Conservation (phyloP, 1,284 basidiomycete genomes). For the Boletus sp. region DNA sequence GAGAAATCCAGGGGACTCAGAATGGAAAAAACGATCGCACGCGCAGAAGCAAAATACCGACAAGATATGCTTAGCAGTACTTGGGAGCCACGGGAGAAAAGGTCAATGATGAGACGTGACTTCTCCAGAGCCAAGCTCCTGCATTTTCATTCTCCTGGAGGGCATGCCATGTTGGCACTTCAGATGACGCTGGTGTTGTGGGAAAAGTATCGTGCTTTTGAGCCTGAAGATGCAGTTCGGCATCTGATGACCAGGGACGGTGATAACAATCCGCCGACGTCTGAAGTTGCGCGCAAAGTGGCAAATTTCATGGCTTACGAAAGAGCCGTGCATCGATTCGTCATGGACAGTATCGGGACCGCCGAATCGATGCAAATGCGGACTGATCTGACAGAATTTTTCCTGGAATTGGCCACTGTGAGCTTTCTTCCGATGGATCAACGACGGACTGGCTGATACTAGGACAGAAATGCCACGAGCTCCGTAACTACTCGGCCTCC, state of each 20-base stretch:
- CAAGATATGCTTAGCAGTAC: slow-evolving; percentile 19
- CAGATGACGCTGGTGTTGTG: slow-evolving; percentile 42
- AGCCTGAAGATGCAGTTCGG: slow-evolving; percentile 41
- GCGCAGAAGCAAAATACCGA: slow-evolving; percentile 20
- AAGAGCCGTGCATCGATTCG: slow-evolving; percentile 37
- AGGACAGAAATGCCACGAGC: slow-evolving; percentile 39
- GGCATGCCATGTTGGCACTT: slow-evolving; percentile 39
- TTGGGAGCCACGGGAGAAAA: slow-evolving; percentile 32
- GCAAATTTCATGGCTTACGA: slow-evolving; percentile 36
- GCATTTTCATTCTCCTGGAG: slow-evolving; percentile 34
- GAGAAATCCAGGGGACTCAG: slow-evolving; percentile 22
- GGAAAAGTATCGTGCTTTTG: slow-evolving; percentile 35
- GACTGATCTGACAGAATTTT: slow-evolving; percentile 36
- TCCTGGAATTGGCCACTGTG: slow-evolving; percentile 42
- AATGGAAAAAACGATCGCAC: slow-evolving; percentile 30
- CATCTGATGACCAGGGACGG: slow-evolving; percentile 33
- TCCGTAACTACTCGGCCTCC: slow-evolving; percentile 44
- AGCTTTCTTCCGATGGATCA: slow-evolving; percentile 8
- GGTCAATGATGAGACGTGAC: slow-evolving; percentile 26
- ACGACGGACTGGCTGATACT: slow-evolving; percentile 3
- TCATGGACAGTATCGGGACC: slow-evolving; percentile 36
- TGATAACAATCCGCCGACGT: slow-evolving; percentile 18
- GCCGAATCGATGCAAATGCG: slow-evolving; percentile 21
- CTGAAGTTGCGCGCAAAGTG: slow-evolving; percentile 28
- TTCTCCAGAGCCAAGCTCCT: slow-evolving; percentile 26